Base-by-base conservation (phyloP, 495 filamentous ascomycete species). In the Staphylotrichum tortipilum region DNA sequence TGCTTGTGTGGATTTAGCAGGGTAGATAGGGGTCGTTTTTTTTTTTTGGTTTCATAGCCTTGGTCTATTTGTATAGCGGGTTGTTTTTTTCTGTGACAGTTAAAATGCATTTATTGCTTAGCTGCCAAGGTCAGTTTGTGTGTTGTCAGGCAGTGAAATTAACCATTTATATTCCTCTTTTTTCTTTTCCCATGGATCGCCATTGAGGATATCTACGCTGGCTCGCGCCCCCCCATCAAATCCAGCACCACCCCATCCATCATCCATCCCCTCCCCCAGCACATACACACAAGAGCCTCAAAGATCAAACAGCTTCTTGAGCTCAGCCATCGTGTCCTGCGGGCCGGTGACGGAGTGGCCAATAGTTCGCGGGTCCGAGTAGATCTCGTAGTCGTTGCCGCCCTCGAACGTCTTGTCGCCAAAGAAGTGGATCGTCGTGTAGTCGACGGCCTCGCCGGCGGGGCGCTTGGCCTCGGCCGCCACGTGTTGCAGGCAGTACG, bases 351-450 rank as follows among this genome's bases (percentile, higher is more conserved):
- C 92, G 15, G 79, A 68, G 67, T 98, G 92, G 7, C 92, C 92
- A 42, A 85, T 79, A 11, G 86, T 91, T 52, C 90, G 73, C 37
- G 74, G 59, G 64, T 98, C 92, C 41, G 66, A 61, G 66, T 82
- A 96, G 59, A 98, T 95, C 75, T 98, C 92, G 56, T 82, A 89
- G 66, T 98, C 92, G 63, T 97, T 98, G 37, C 92, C 92, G 48
- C 92, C 91, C 57, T 79, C 66, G 57, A 75, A 78, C 22, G 86
- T 86, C 79, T 97, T 98, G 72, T 98, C 92, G 38, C 92, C 92
- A 64, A 97, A 97, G 79, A 97, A 98, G 74, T 97, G 92, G 60
- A 97, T 84, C 21, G 81, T 89, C 47, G 77, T 85, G 69, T 89
- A 98, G 8, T 83, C 67, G 49, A 88, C 69, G n/a, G n/a, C n/a